These are phyloP conservation scores for Cladosporium cucumerinum DNA, from an alignment of 2,329 filamentous ascomycete genomes.

Conservation along the genomic window DNA sequence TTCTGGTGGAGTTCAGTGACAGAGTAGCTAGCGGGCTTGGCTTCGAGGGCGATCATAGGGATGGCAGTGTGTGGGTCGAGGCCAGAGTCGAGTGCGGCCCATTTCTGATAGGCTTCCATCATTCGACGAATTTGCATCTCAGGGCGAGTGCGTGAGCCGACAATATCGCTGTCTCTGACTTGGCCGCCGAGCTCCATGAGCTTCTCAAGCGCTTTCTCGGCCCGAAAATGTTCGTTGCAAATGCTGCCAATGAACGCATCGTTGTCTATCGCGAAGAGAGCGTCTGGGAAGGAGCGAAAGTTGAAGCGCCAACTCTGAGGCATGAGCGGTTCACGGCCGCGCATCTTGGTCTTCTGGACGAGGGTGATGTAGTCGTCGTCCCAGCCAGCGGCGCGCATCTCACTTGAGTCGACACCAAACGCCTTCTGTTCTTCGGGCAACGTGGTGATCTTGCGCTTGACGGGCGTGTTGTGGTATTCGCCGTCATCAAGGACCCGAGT, in stretches of 20 bases:
- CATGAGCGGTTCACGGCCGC: slow-evolving; percentile 56
- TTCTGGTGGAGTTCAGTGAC: slow-evolving; percentile 41
- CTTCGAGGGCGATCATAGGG: slow-evolving; percentile 47
- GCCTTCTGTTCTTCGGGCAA: slow-evolving; percentile 25
- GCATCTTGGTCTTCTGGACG: slow-evolving; percentile 52
- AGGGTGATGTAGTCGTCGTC: slow-evolving; percentile 51
- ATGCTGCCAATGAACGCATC: slow-evolving; percentile 47
- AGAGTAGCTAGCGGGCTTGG: slow-evolving; percentile 39
- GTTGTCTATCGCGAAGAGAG: slow-evolving; percentile 47
- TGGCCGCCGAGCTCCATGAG: slow-evolving; percentile 51
- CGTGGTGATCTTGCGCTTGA: slow-evolving; percentile 20
- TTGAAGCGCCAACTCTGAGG: slow-evolving; percentile 52
- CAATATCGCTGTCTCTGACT: slow-evolving; percentile 48
- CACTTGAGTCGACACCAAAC: slow-evolving; percentile 23
- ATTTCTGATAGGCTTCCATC: slow-evolving; percentile 48
- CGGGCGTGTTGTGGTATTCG: slow-evolving; percentile 19
- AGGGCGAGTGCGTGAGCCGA: slow-evolving; percentile 16
- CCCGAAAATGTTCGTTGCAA: slow-evolving; percentile 45
- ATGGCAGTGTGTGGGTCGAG: slow-evolving; percentile 35
- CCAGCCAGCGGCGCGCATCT: slow-evolving; percentile 41
- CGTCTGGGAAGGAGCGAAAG: slow-evolving; percentile 52
- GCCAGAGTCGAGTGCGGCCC: slow-evolving; percentile 51
- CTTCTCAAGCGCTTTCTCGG: slow-evolving; percentile 49
- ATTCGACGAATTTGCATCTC: slow-evolving; percentile 24
- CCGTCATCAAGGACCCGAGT: slow-evolving; percentile 26